phyloP scores from a whole-genome alignment of 208 protist species.

The Wallacemonas sp. region DNA sequence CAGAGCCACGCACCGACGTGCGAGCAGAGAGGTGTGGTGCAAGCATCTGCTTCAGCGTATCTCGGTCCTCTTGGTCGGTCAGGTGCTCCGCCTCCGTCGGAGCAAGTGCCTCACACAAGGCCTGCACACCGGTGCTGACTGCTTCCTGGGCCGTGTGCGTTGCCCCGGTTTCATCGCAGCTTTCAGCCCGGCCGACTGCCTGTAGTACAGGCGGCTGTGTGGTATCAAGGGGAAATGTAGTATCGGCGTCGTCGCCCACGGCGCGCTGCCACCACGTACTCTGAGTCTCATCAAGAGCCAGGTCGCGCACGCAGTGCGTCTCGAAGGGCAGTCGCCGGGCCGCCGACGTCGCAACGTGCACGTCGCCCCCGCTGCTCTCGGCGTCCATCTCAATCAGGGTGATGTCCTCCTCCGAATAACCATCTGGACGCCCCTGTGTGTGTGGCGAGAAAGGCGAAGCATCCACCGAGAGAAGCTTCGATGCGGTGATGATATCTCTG shows the following conservation, averaged over 20 bases:
- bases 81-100: background rate
- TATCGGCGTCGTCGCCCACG: background rate
- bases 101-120: background rate
- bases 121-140: background rate
- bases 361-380: background rate
- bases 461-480: background rate
- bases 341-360: background rate
- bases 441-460: background rate
- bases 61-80: background rate
- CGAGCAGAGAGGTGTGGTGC: background rate
- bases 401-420: slow-evolving; percentile 3
- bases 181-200: background rate
- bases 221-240: too few relatives aligned
- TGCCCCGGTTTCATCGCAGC: too few relatives aligned
- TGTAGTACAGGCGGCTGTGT: background rate
- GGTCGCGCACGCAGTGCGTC: background rate
- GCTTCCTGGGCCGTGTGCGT: too few relatives aligned
- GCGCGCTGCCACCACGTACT: background rate
- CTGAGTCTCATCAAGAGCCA: slow-evolving; percentile 8
- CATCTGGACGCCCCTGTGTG: background rate
- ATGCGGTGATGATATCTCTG: background rate
- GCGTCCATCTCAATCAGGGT: slow-evolving; percentile 11
- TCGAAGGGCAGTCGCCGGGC: background rate
- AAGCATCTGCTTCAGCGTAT: background rate
- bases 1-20: background rate